A percentile compares a stretch with the other conserved stretches of the same genome.
Evolutionary conservation across 2,329 filamentous ascomycete genomes (phyloP).

Genomic region (Cordyceps farinosa): DNA sequence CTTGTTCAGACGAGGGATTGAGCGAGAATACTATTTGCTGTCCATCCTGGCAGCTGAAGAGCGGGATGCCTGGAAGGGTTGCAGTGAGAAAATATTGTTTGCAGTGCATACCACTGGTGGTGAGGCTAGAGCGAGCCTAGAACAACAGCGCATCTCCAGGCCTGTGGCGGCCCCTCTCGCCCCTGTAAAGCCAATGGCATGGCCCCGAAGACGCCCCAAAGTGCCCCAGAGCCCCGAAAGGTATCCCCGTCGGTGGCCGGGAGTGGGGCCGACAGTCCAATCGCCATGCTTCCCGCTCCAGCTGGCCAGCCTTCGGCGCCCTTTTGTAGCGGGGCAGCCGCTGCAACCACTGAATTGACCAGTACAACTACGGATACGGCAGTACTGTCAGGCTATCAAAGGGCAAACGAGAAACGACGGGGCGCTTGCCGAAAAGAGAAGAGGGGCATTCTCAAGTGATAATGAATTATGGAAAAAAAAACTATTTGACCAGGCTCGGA

Average conservation of each 20-base stretch:
- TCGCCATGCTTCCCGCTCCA: slow-evolving; percentile 1
- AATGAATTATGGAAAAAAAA: slow-evolving; percentile 5
- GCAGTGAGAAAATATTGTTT: neutral
- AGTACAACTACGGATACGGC: too few relatives aligned
- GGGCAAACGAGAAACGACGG: slow-evolving; percentile 5
- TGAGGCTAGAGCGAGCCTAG: neutral
- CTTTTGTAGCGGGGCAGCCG: too few relatives aligned
- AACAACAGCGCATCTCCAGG: neutral
- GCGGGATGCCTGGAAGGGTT: neutral
- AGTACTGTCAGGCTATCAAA: neutral
- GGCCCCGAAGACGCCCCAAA: neutral
- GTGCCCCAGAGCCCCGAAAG: neutral
- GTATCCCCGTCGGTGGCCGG: neutral
- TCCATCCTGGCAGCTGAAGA: neutral
- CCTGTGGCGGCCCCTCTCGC: neutral
- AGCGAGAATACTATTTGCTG: too few relatives aligned
- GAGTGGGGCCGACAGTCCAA: neutral
- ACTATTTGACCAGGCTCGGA: slow-evolving; percentile 10
- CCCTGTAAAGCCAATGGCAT: neutral
- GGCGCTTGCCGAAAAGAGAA: neutral
- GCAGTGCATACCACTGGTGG: neutral
- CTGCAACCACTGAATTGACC: neutral
- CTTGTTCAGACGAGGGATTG: neutral
- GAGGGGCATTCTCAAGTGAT: slow-evolving; percentile 2
- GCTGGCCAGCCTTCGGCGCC: neutral